Evolutionary conservation across 371 early-diverging fungal species (phyloP).

Genomic region (Gilbertella persicaria): DNA sequence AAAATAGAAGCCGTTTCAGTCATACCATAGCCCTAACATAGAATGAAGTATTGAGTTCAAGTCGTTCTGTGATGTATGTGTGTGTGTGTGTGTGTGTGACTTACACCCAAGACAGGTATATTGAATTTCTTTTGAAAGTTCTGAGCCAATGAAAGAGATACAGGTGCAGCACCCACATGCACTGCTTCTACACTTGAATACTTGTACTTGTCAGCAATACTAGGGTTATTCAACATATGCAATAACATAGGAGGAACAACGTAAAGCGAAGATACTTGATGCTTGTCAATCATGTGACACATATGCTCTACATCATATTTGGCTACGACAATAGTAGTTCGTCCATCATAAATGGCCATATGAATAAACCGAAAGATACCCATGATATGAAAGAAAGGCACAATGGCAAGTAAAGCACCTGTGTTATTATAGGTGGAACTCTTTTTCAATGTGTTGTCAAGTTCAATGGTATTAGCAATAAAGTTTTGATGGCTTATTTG

Average conservation of each 20-base stretch:
- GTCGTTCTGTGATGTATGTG: too few relatives aligned
- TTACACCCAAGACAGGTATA: conserved; percentile 7
- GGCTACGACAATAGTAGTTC: conserved; percentile 24
- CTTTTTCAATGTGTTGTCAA: not conserved
- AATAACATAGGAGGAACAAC: conserved; percentile 69
- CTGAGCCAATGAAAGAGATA: conserved; percentile 21
- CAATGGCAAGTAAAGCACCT: conserved; percentile 60
- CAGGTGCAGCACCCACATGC: conserved; percentile 74
- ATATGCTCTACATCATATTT: conserved; percentile 35
- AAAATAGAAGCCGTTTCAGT: conserved; percentile 53
- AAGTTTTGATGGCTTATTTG: conserved; percentile 30
- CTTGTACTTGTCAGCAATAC: conserved; percentile 60
- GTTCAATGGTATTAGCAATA: conserved; percentile 23
- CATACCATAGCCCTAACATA: conserved; percentile 63
- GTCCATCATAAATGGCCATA: conserved; percentile 6
- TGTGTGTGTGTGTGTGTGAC: conserved; percentile 12
- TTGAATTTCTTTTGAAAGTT: conserved; percentile 4
- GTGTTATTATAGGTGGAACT: not conserved
- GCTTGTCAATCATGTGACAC: conserved; percentile 55
- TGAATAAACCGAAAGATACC: conserved; percentile 44
- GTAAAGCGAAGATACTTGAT: conserved; percentile 57
- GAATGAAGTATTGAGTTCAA: too few relatives aligned
- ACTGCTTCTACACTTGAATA: conserved; percentile 55
- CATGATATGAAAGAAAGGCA: conserved; percentile 84
- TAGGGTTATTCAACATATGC: conserved; percentile 41